Percentiles rank a stretch among this genome's conserved stretches.
These are phyloP conservation scores for Trichoderma virens DNA, from an alignment of 495 filamentous ascomycete genomes.

Conservation along the genomic window DNA sequence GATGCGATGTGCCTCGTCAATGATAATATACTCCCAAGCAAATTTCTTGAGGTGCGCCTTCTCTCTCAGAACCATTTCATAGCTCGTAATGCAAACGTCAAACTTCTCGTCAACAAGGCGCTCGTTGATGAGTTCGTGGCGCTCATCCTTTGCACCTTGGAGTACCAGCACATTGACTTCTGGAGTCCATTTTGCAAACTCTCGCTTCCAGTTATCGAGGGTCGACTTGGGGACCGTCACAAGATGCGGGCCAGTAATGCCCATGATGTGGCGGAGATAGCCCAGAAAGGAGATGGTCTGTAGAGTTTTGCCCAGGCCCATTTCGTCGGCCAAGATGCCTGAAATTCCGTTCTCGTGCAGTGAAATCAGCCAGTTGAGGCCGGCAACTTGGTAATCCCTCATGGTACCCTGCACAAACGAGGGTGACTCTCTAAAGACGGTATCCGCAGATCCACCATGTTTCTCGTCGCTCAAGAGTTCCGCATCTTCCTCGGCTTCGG, in stretches of 20 bases:
- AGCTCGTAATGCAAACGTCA: constrained; percentile 38
- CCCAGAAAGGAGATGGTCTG: constrained; percentile 88
- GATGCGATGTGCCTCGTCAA: constrained; percentile 97
- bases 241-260: constrained; percentile 86
- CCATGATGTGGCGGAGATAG: constrained; percentile 83
- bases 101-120: constrained; percentile 74
- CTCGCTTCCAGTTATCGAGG: constrained; percentile 95
- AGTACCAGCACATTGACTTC: constrained; percentile 91
- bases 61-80: constrained; percentile 65
- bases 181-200: constrained; percentile 90
- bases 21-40: constrained; percentile 99
- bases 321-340: constrained; percentile 94
- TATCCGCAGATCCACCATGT: constrained; percentile 74
- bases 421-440: constrained; percentile 88
- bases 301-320: constrained; percentile 91
- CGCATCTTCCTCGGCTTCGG: constrained; percentile 96
- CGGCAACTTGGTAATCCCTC: constrained; percentile 93
- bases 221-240: constrained; percentile 95
- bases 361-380: constrained; percentile 96
- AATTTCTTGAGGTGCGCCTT: constrained; percentile 95
- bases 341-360: constrained; percentile 98
- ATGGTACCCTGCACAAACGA: constrained; percentile 80
- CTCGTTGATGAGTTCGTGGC: constrained; percentile 80
- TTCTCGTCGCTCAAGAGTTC: constrained; percentile 90
- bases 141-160: constrained; percentile 92